Evolutionary conservation across 306 rosid genomes (phyloP), one percentile per base, ranked within the genome.

Genomic region (Prunus mume): DNA sequence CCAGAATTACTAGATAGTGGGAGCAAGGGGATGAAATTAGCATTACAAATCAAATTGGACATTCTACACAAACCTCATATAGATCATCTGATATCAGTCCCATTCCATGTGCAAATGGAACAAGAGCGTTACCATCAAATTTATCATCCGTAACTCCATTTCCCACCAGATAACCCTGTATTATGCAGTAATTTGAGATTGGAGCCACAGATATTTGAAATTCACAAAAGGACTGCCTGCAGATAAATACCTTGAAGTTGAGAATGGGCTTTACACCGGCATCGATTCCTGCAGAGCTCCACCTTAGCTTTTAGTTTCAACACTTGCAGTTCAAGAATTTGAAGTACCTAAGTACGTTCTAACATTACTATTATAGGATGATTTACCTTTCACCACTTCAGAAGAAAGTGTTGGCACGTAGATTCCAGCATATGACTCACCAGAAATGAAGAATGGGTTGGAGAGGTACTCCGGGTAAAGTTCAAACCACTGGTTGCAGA

Each of bases 91-190:
- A 84, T 83, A 95, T 95, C 65, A 95, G 86, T 47, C 97, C 97
- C 98, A 95, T 95, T 78, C 98, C 98, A 41, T 95, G 97, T 13
- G 50, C 92, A 87, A 95, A 95, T 73, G 98, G 98, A 68, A 95
- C 87, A 78, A 92, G 90, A 68, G 98, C 98, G 79, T 92, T 95
- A 73, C 96, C 98, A 81, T 92, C 98, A n/a, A 87, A 67, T 28
- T 14, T 51, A 3, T 88, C 86, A 86, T 95, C 98, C 3, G 97
- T 65, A 47, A 95, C 97, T 51, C 98, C 98, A 85, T 95, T 95
- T 80, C 98, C 98, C 76, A 95, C 96, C 79, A 95, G 27, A 82
- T 89, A 95, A 64, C 98, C 98, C 98, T 95, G 86, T 78, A 19
- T 43, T 45, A 73, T 24, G 34, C 22, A 71, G 61, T n/a, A 55